Evolutionary conservation across 352 stramenopile species (phyloP), one percentile per base, ranked within the genome.

Genomic region (Halophytophthora polymorphica): DNA sequence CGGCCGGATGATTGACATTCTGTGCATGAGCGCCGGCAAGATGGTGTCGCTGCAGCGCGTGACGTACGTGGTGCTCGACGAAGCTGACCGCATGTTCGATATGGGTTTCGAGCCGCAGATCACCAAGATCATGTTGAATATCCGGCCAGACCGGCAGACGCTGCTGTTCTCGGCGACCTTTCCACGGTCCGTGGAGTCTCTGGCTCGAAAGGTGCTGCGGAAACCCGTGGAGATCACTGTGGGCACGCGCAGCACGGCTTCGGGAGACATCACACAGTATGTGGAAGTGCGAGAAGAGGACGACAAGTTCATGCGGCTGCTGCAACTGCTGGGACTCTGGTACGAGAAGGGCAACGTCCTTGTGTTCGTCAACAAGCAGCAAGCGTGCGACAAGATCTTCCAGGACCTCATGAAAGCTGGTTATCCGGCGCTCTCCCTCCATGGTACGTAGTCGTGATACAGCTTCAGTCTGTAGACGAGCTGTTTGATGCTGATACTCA

Each of bases 51-150:
- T 99, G 14, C 77, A 95, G 52, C 88, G 97, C 19, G 96, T 99
- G 15, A 98, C 93, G 14, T 99, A 98, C 64, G 94, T 99, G 18
- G 97, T 99, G 15, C 84, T 99, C 44, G 97, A 99, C 60, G 97
- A 99, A 73, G 96, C 97, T 36, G 97, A 99, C 72, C 88, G 97
- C 17, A 99, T 99, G 93, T 99, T 99, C 64, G 98, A 99, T 69
- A 99, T 99, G 97, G 98, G 97, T 11, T 99, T 99, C 69, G 96
- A 99, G 56, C 97, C 97, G 12, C 98, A 99, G 69, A 98, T 99
- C 56, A 94, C 84, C 13, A 98, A 97, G 60, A 98, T 98, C 47
- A 86, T 97, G 67, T 70, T 90, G 61, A 96, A 98, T 38, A 89
- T 97, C 55, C 89, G 93, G 0, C 77, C 85, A 21, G 89, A 97